Percentiles rank a stretch among this genome's conserved stretches.
These are phyloP conservation scores for Delonix regia DNA, from an alignment of 306 rosid genomes.

Conservation along the genomic window DNA sequence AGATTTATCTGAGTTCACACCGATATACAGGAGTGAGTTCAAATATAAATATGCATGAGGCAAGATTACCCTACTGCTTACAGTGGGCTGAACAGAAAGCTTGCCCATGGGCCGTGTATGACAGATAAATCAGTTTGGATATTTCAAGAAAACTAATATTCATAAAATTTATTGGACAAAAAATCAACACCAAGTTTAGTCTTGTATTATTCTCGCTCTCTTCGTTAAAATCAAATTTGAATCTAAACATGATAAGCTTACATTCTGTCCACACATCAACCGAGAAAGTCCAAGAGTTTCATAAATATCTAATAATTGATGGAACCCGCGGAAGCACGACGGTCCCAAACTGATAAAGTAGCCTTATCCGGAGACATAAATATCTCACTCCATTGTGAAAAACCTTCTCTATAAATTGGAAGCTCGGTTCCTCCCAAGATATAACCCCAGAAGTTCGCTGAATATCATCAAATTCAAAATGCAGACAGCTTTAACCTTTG, in stretches of 20 bases:
- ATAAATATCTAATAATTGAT: constrained; percentile 41
- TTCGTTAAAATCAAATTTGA: not conserved
- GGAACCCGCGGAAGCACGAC: constrained; percentile 19
- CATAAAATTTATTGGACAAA: not conserved
- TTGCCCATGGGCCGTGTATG: not conserved
- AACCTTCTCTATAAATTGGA: constrained; percentile 35
- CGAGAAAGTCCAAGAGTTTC: constrained; percentile 36
- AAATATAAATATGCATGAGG: too few relatives aligned
- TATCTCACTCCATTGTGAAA: constrained; percentile 36
- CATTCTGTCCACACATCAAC: not conserved
- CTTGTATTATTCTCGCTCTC: too few relatives aligned
- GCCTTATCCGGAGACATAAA: constrained; percentile 49
- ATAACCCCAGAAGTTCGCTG: constrained; percentile 17
- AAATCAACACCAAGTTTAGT: not conserved
- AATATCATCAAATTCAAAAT: constrained; percentile 40
- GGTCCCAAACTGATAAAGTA: constrained; percentile 13
- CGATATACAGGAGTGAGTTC: not conserved
- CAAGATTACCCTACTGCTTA: not conserved
- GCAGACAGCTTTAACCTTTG: constrained; percentile 57
- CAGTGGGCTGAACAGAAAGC: constrained; percentile 2
- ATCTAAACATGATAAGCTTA: not conserved
- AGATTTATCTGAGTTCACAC: not conserved
- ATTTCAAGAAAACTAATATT: not conserved
- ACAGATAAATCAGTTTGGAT: constrained; percentile 4
- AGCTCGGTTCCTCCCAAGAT: not conserved